phyloP scores from a whole-genome alignment of 2,329 filamentous ascomycete genomes.

The Aphanocladium album region DNA sequence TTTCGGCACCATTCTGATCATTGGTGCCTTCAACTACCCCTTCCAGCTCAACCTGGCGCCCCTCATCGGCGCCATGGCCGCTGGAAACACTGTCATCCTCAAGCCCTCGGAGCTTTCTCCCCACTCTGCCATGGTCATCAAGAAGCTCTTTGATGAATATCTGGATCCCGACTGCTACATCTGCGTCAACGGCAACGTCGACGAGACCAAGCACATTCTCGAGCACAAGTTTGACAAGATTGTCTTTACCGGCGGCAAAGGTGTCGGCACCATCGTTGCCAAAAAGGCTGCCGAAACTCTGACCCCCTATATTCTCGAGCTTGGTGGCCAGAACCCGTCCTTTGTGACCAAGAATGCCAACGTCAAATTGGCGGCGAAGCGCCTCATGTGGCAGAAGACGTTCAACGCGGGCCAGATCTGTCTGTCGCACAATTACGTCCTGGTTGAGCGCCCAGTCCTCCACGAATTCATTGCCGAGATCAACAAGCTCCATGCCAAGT shows the following conservation, averaged over 20 bases:
- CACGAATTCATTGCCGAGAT: slow-evolving; percentile 69
- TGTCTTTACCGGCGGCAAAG: slow-evolving; percentile 81
- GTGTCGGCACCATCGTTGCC: slow-evolving; percentile 79
- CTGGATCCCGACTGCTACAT: slow-evolving; percentile 74
- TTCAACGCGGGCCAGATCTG: slow-evolving; percentile 88
- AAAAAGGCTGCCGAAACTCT: slow-evolving; percentile 85
- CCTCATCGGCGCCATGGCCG: slow-evolving; percentile 82
- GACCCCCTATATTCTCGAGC: slow-evolving; percentile 83
- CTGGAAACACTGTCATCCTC: slow-evolving; percentile 81
- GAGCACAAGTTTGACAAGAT: slow-evolving; percentile 97
- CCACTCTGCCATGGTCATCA: slow-evolving; percentile 69
- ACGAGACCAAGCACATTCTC: slow-evolving; percentile 76
- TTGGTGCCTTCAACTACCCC: slow-evolving; percentile 93
- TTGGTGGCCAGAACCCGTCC: slow-evolving; percentile 87
- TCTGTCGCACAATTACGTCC: slow-evolving; percentile 85
- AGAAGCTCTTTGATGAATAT: slow-evolving; percentile 68
- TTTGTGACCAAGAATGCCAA: slow-evolving; percentile 84
- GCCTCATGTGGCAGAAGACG: slow-evolving; percentile 84
- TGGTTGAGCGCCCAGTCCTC: slow-evolving; percentile 72
- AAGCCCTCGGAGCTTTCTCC: slow-evolving; percentile 88
- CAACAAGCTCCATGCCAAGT: slow-evolving; percentile 64
- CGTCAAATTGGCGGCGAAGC: slow-evolving; percentile 71
- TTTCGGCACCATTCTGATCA: slow-evolving; percentile 74
- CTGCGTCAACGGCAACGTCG: slow-evolving; percentile 73
- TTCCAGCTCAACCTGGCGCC: slow-evolving; percentile 74